Conservation (phyloP, 2,329 filamentous ascomycete species). For the Trichoderma harzianum region DNA sequence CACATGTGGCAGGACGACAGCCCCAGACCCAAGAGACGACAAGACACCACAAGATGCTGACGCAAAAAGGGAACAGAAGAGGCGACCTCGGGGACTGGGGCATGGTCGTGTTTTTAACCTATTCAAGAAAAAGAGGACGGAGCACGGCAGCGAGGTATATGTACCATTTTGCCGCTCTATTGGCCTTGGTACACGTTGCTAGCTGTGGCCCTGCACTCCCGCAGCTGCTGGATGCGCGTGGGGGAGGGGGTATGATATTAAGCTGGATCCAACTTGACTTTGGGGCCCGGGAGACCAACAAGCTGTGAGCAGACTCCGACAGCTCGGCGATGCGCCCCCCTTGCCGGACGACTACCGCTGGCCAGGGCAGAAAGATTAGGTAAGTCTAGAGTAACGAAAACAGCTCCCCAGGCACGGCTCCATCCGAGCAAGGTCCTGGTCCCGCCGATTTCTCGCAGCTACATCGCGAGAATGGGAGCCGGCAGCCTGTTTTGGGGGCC, state of each 20-base stretch:
- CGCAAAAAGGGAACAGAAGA: constrained; percentile 2
- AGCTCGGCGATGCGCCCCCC: constrained; percentile 8
- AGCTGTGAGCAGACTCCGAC: constrained; percentile 4
- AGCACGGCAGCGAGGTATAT: constrained; percentile 6
- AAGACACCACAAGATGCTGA: constrained; percentile 12
- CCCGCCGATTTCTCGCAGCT: constrained; percentile 7
- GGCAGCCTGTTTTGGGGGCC: constrained; percentile 11
- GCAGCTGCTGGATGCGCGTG: constrained; percentile 16
- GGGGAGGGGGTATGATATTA: constrained; percentile 16
- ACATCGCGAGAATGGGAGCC: constrained; percentile 3
- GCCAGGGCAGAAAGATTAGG: constrained; percentile 16
- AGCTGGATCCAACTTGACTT: constrained; percentile 19
- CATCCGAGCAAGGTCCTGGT: constrained; percentile 11
- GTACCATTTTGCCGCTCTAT: constrained; percentile 15
- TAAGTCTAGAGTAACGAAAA: constrained; percentile 21
- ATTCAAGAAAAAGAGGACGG: constrained; percentile 13
- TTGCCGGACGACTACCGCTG: constrained; percentile 15
- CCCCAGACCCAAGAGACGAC: constrained; percentile 10
- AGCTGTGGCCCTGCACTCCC: constrained; percentile 16
- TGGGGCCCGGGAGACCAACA: constrained; percentile 7
- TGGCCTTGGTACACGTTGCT: constrained; percentile 8
- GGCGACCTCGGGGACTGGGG: constrained; percentile 8
- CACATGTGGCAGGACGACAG: constrained; percentile 17
- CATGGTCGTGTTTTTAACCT: constrained; percentile 20
- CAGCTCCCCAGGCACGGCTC: constrained; percentile 10